A percentile compares a stretch with the other conserved stretches of the same genome.
These are phyloP conservation scores for Aspergillus versicolor DNA, from an alignment of 2,329 filamentous ascomycete genomes.

Conservation along the genomic window DNA sequence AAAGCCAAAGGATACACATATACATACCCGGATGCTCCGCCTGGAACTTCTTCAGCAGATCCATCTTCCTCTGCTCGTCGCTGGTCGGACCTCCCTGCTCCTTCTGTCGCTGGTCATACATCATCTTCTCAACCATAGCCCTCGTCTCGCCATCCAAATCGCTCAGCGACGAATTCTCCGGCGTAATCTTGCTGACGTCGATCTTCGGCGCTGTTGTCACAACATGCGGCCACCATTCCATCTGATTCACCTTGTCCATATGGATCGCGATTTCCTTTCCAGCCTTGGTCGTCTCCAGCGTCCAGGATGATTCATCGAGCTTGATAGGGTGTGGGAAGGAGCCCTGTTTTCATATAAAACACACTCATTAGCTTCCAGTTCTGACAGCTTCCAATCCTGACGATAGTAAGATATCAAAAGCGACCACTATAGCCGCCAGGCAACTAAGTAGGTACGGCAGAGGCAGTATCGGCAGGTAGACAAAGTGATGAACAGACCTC, in stretches of 20 bases:
- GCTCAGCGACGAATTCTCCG: slow-evolving; percentile 85
- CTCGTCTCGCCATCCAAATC: slow-evolving; percentile 94
- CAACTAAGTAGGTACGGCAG: background rate
- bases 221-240: slow-evolving; percentile 98
- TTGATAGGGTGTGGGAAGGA: slow-evolving; percentile 76
- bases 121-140: slow-evolving; percentile 99
- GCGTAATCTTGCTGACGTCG: slow-evolving; percentile 91
- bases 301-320: slow-evolving; percentile 93
- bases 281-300: slow-evolving; percentile 66
- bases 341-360: slow-evolving; percentile 59
- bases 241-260: slow-evolving; percentile 93
- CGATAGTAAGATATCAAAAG: background rate
- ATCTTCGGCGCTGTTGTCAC: slow-evolving; percentile 84
- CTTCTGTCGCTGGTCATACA: slow-evolving; percentile 98
- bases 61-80: slow-evolving; percentile 92
- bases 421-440: background rate
- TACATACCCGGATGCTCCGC: slow-evolving; percentile 61
- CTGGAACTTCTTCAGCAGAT: slow-evolving; percentile 93
- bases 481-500: slow-evolving; percentile 53
- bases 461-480: background rate
- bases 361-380: background rate
- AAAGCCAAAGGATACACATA: background rate
- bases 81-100: slow-evolving; percentile 84
- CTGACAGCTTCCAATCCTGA: background rate
- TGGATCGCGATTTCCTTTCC: slow-evolving; percentile 80